These are phyloP conservation scores for Sphaerostilbella broomeana DNA, from an alignment of 2,329 filamentous ascomycete species.

Conservation along the genomic window DNA sequence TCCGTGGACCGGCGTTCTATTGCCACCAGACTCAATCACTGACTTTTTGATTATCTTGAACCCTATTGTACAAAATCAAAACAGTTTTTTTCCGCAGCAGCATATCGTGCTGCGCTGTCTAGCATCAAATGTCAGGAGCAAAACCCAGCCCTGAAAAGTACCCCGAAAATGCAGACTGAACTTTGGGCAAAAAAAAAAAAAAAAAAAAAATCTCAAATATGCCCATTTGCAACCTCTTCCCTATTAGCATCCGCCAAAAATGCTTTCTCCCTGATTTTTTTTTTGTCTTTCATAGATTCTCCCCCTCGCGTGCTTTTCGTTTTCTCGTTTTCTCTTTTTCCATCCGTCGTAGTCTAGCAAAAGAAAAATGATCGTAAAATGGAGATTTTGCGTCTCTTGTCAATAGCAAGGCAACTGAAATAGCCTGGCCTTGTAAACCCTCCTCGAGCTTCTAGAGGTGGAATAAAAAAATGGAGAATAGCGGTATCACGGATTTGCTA, in stretches of 20 bases:
- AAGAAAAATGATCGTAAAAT: conserved; percentile 9
- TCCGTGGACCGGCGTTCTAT: background rate
- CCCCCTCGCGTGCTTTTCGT: background rate
- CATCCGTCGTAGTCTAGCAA: conserved; percentile 9
- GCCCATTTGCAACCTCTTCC: conserved; percentile 10
- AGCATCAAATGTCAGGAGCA: conserved; percentile 15
- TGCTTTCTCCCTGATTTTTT: conserved; percentile 9
- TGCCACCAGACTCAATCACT: conserved; percentile 1
- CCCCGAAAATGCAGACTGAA: conserved; percentile 9
- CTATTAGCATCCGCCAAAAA: conserved; percentile 12
- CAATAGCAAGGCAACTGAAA: conserved; percentile 7
- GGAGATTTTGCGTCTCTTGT: conserved; percentile 7
- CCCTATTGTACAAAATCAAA: conserved; percentile 14
- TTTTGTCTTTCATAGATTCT: conserved; percentile 3
- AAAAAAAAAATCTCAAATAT: conserved; percentile 4
- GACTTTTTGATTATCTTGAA: conserved; percentile 12
- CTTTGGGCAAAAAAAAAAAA: background rate
- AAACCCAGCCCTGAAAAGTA: conserved; percentile 9
- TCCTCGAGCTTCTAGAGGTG: conserved; percentile 1
- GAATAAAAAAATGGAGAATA: conserved; percentile 8
- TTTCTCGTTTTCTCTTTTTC: conserved; percentile 1
- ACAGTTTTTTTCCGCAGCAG: conserved; percentile 15
- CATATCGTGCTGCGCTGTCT: conserved; percentile 16
- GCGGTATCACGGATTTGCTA: no score
- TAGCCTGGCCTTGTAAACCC: conserved; percentile 1